A percentile compares a stretch with the other conserved stretches of the same genome.
Conservation (phyloP, 441 rosid species). For the Arabidopsis hybrid region DNA sequence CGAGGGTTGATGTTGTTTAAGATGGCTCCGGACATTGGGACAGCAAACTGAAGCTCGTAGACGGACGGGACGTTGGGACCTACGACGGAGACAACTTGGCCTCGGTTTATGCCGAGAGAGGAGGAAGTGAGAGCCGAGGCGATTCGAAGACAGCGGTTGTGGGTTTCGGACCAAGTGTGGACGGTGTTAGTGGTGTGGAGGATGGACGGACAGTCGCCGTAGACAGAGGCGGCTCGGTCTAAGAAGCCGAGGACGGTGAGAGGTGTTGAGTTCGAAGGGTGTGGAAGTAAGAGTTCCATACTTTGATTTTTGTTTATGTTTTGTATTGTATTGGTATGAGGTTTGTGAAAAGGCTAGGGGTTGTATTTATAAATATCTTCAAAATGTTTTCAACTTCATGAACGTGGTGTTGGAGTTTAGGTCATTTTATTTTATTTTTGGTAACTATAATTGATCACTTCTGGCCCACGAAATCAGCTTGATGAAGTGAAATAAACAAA, state of each 20-base stretch:
- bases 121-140: constrained; percentile 56
- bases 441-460: constrained; percentile 38
- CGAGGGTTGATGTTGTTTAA: constrained; percentile 69
- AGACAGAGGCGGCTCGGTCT: constrained; percentile 63
- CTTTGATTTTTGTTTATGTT: background rate
- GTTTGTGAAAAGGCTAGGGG: constrained; percentile 17
- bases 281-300: constrained; percentile 59
- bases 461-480: constrained; percentile 40
- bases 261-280: constrained; percentile 56
- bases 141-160: constrained; percentile 54
- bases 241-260: constrained; percentile 62
- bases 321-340: constrained; percentile 4
- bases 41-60: constrained; percentile 72
- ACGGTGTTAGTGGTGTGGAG: constrained; percentile 42
- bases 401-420: background rate
- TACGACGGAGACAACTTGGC: constrained; percentile 63
- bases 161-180: constrained; percentile 61
- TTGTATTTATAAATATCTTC: constrained; percentile 32
- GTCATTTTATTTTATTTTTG: background rate
- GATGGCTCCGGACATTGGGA: constrained; percentile 76
- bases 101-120: constrained; percentile 46
- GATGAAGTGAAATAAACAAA: constrained; percentile 38
- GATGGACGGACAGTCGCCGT: constrained; percentile 58
- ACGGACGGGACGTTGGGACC: constrained; percentile 63
- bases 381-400: background rate